Conservation (phyloP, 441 rosid genomes). For the Populus tomentosa region DNA sequence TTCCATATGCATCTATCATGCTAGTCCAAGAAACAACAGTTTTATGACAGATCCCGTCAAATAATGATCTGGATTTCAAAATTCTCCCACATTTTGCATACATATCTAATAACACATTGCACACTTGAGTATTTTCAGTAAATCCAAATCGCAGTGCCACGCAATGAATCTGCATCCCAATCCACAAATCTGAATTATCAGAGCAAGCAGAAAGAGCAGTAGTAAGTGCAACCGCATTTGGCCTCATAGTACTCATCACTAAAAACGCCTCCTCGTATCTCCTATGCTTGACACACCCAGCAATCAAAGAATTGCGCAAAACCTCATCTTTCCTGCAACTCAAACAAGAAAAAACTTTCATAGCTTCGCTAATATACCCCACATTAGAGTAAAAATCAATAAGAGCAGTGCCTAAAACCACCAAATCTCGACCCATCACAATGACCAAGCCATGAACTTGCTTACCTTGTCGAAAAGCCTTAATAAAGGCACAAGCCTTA, state of each 20-base stretch:
- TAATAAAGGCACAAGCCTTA: constrained; percentile 53
- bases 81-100: constrained; percentile 70
- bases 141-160: constrained; percentile 50
- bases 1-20: constrained; percentile 71
- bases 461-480: constrained; percentile 57
- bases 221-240: constrained; percentile 56
- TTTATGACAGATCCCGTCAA: constrained; percentile 37
- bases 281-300: constrained; percentile 54
- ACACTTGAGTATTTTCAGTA: constrained; percentile 46
- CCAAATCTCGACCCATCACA: constrained; percentile 63
- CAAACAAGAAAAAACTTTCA: constrained; percentile 42
- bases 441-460: constrained; percentile 65
- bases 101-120: constrained; percentile 68
- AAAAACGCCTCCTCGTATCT: constrained; percentile 48
- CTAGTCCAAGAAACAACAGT: constrained; percentile 74
- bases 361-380: constrained; percentile 45
- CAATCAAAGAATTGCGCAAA: constrained; percentile 61
- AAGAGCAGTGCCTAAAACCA: constrained; percentile 61
- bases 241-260: constrained; percentile 43
- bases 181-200: constrained; percentile 55
- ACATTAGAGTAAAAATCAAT: constrained; percentile 60
- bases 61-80: constrained; percentile 34
- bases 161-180: constrained; percentile 72
- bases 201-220: constrained; percentile 70
- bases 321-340: constrained; percentile 38